Evolutionary conservation across 805 yeast species (phyloP).

Genomic region (Wickerhamiella vanderwaltii): DNA sequence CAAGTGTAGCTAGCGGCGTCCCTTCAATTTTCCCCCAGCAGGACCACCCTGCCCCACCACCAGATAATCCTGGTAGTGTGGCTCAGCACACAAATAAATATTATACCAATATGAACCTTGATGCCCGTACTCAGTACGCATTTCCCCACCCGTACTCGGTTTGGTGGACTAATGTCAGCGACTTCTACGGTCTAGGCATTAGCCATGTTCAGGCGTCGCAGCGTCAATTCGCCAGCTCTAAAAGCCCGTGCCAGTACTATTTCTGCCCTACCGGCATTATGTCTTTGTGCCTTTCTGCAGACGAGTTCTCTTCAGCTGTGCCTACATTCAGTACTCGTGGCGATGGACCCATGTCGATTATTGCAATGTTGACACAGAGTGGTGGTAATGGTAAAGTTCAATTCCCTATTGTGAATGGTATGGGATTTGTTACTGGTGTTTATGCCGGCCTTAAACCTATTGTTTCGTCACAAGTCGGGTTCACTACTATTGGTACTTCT

Average conservation of each 20-base stretch:
- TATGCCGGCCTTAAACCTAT: slow-evolving; percentile 39
- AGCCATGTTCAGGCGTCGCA: slow-evolving; percentile 40
- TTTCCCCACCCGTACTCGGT: slow-evolving; percentile 60
- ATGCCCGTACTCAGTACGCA: slow-evolving; percentile 40
- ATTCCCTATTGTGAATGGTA: slow-evolving; percentile 65
- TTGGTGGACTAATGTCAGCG: slow-evolving; percentile 39
- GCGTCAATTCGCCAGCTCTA: slow-evolving; percentile 34
- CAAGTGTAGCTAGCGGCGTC: slow-evolving; percentile 35
- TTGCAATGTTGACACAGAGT: slow-evolving; percentile 14
- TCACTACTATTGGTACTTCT: slow-evolving; percentile 30
- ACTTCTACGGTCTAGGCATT: slow-evolving; percentile 47
- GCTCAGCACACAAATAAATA: slow-evolving; percentile 66
- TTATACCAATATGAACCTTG: slow-evolving; percentile 53
- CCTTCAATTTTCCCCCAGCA: slow-evolving; percentile 35
- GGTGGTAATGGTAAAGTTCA: slow-evolving; percentile 26
- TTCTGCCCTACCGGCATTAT: slow-evolving; percentile 45
- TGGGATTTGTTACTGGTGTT: slow-evolving; percentile 65
- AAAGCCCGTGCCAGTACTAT: slow-evolving; percentile 34
- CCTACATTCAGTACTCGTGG: slow-evolving; percentile 34
- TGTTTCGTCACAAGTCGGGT: slow-evolving; percentile 37
- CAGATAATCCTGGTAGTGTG: slow-evolving; percentile 34
- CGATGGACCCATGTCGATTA: slow-evolving; percentile 23
- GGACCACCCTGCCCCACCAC: slow-evolving; percentile 22
- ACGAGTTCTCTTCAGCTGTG: slow-evolving; percentile 37
- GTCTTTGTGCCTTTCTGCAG: slow-evolving; percentile 45